Base-by-base conservation (phyloP, 1,139 yeast genomes). In the Saccharomyces hybrid region DNA sequence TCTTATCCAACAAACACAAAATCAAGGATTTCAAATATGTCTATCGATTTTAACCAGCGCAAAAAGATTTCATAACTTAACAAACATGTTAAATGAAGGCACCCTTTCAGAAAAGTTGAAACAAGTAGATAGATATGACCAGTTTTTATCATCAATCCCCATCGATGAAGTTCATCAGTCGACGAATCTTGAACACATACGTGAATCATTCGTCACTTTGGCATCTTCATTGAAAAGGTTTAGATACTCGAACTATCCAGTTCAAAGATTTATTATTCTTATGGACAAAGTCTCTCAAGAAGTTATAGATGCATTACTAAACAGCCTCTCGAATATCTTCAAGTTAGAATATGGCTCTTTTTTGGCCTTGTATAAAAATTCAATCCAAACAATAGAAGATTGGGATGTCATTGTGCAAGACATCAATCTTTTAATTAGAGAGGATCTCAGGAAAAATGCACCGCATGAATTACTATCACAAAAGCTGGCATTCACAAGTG, bases 51-150 rank as follows among this genome's bases (percentile, higher is more conserved):
- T 91, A 55, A 80, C 82, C 57, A 74, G 78, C 42, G 90, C 91
- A 2, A 89, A 88, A 61, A 76, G 97, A 60, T 87, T 85, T 64
- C 95, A 88, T 64, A 84, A 89, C 0, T 84, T 95, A 0, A 79
- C 84, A 26, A 79, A 88, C 32, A 85, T 90, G 63, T 73, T 82
- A 42, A 80, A 88, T 12, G 95, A 88, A 64, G 82, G 86, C 1
- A 90, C 91, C 0, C 71, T 91, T 32, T 74, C 77, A 47, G 85
- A 82, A 29, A 81, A 88, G 21, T 62, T 81, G 16, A 75, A 75
- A 7, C 72, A 73, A 47, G 80, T 89, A 0, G 73, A 74, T 21
- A 74, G 77, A 24, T 83, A 83, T 65, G 84, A 83, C 60, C 79
- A 81, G 8, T 72, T 91, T 31, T 74, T 89, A 64, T 79, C 80